A percentile compares a stretch with the other conserved stretches of the same genome.
Conservation (phyloP, 352 stramenopile genomes). For the Phytopythium helicoides region DNA sequence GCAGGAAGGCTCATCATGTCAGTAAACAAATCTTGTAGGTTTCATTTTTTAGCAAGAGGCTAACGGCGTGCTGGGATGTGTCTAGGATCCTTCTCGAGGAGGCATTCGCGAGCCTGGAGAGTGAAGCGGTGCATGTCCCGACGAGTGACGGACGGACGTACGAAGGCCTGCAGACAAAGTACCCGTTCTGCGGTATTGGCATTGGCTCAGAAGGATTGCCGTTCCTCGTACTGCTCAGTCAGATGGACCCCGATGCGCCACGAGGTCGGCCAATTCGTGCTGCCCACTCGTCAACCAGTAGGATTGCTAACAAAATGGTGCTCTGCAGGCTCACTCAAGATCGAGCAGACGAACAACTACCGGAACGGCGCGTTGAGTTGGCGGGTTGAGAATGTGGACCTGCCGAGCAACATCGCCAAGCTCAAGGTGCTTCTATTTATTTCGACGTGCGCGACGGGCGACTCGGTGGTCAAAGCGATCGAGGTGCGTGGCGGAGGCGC, state of each 20-base stretch:
- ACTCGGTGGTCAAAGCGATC: constrained; percentile 29
- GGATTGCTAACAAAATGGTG: too few relatives aligned
- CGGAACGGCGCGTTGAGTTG: constrained; percentile 8
- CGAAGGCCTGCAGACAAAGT: constrained; percentile 17
- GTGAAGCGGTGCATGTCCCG: constrained; percentile 26
- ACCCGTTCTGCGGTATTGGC: constrained; percentile 34
- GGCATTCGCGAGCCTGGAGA: constrained; percentile 29
- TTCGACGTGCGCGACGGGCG: constrained; percentile 21
- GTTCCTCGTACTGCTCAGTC: constrained; percentile 46
- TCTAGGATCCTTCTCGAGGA: constrained; percentile 58
- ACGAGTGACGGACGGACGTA: constrained; percentile 32
- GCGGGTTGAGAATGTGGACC: constrained; percentile 28
- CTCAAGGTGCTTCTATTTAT: constrained; percentile 39
- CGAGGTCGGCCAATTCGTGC: too few relatives aligned
- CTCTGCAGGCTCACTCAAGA: constrained; percentile 23
- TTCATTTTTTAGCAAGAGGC: too few relatives aligned
- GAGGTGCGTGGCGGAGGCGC: constrained; percentile 13
- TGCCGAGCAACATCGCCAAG: constrained; percentile 29
- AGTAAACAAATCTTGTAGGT: too few relatives aligned
- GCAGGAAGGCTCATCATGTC: constrained; percentile 49
- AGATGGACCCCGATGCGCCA: constrained; percentile 41
- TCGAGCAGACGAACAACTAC: constrained; percentile 10
- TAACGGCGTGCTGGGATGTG: too few relatives aligned
- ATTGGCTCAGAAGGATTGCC: constrained; percentile 37
- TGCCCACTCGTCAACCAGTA: too few relatives aligned